Evolutionary conservation across 441 rosid species (phyloP).

Genomic region (Melastoma candidum): DNA sequence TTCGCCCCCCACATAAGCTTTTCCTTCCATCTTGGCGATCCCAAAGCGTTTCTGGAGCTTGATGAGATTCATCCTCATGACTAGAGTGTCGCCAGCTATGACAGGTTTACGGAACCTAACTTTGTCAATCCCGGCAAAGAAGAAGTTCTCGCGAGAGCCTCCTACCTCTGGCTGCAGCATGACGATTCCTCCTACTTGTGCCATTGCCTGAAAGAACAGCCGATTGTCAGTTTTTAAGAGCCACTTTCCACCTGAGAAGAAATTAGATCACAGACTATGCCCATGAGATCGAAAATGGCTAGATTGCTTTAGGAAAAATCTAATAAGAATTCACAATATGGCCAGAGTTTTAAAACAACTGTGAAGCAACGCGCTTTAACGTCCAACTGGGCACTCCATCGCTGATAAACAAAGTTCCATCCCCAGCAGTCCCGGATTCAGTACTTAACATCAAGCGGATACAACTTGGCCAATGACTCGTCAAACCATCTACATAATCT

Average conservation of each 20-base stretch:
- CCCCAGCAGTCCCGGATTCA: too few species aligned
- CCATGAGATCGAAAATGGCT: too few species aligned
- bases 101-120: conserved; percentile 83
- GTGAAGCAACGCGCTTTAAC: too few species aligned
- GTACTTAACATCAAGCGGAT: too few species aligned
- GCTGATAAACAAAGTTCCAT: too few species aligned
- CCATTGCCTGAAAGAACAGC: conserved; percentile 53
- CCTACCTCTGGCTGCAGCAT: conserved; percentile 83
- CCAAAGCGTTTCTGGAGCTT: conserved; percentile 81
- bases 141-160: conserved; percentile 65
- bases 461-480: too few species aligned
- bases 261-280: not conserved
- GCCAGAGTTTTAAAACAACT: too few species aligned
- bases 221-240: not conserved
- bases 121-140: conserved; percentile 74
- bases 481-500: too few species aligned
- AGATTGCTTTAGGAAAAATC: too few species aligned
- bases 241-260: not conserved
- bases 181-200: conserved; percentile 84
- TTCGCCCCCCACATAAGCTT: conserved; percentile 38
- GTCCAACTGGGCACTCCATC: too few species aligned
- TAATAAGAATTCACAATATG: too few species aligned
- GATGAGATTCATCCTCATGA: conserved; percentile 80
- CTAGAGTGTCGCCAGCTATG: conserved; percentile 78
- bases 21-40: conserved; percentile 46